Percentiles rank a stretch among this genome's conserved stretches.
phyloP scores from a whole-genome alignment of 2,329 filamentous ascomycete species.

The Chaetomium strumarium region DNA sequence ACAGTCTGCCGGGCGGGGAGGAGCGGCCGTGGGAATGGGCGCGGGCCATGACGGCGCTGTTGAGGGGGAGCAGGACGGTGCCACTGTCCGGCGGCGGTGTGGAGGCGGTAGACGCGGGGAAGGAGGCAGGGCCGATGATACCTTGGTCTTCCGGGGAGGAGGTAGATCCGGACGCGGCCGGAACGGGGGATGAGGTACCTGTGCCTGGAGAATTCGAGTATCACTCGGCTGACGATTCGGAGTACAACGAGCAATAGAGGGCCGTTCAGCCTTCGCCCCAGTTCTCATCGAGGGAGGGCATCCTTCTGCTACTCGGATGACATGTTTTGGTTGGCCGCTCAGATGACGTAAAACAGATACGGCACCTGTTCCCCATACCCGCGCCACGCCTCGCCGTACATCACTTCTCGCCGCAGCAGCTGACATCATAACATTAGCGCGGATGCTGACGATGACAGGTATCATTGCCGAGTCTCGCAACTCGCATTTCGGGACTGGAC shows the following conservation, averaged over 20 bases:
- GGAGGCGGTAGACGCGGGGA: slow-evolving; percentile 3
- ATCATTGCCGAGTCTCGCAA: no score
- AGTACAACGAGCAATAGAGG: slow-evolving; percentile 11
- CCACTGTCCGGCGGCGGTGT: background rate
- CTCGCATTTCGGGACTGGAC: no score
- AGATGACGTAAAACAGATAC: no score
- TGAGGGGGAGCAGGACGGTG: slow-evolving; percentile 27
- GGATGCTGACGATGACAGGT: no score
- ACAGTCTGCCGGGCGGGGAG: slow-evolving; percentile 55
- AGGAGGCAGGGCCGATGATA: background rate
- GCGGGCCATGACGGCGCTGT: slow-evolving; percentile 48
- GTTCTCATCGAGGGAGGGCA: no score
- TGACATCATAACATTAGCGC: no score
- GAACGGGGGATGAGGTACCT: slow-evolving; percentile 17
- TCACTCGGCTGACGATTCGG: slow-evolving; percentile 27
- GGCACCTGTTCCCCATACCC: no score
- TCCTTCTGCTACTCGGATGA: no score
- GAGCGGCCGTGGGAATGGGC: slow-evolving; percentile 69
- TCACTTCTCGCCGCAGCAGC: no score
- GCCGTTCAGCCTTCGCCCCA: background rate
- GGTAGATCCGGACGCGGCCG: slow-evolving; percentile 25
- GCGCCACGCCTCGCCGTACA: no score
- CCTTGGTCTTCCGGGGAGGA: no score
- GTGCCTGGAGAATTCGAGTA: slow-evolving; percentile 31
- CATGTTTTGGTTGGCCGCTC: no score